phyloP scores from a whole-genome alignment of 306 rosid genomes.

The Cicer arietinum region DNA sequence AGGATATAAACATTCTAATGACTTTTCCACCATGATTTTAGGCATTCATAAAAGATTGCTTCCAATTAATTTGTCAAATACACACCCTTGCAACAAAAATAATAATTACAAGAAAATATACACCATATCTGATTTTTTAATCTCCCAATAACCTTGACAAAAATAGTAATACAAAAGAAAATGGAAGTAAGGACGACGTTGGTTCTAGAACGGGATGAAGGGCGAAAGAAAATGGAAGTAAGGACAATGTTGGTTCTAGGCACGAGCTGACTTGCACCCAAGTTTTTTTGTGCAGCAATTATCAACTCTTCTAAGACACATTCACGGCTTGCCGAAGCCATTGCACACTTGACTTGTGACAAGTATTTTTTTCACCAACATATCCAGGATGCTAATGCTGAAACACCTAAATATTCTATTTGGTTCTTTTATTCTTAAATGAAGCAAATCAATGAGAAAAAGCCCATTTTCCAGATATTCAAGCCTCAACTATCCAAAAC shows the following conservation, averaged over 20 bases:
- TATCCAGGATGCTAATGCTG: conserved; percentile 34
- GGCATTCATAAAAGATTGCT: neutral
- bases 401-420: conserved; percentile 39
- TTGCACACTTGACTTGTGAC: conserved; percentile 32
- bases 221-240: neutral
- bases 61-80: neutral
- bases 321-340: conserved; percentile 41
- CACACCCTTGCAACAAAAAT: conserved; percentile 27
- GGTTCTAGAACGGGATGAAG: neutral
- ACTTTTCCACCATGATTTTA: conserved; percentile 1
- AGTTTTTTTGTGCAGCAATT: conserved; percentile 22
- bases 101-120: conserved; percentile 42
- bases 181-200: too few species aligned
- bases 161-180: too few species aligned
- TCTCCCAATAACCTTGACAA: neutral
- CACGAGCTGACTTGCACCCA: conserved; percentile 27
- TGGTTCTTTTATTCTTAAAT: conserved; percentile 47
- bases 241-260: conserved; percentile 9
- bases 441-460: conserved; percentile 46
- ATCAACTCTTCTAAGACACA: neutral
- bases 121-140: neutral
- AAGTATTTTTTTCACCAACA: conserved; percentile 37
- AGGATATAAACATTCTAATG: neutral
- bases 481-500: conserved; percentile 42
- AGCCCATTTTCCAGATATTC: conserved; percentile 50